These are phyloP conservation scores for Botrytis elliptica DNA, from an alignment of 2,329 filamentous ascomycete species.

Conservation along the genomic window DNA sequence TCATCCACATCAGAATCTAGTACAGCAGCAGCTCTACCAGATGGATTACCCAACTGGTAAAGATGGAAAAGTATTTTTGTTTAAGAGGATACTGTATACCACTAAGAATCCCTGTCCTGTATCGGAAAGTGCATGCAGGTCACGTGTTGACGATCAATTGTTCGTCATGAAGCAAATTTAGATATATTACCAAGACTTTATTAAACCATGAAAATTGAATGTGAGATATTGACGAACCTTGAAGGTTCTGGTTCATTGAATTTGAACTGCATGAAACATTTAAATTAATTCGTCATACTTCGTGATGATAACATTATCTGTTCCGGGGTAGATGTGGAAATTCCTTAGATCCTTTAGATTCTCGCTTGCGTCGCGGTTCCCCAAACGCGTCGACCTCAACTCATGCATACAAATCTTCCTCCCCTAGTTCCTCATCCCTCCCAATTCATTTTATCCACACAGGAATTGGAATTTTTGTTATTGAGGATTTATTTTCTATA, in stretches of 20 bases:
- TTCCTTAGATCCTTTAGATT: background rate
- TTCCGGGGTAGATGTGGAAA: conserved; percentile 17
- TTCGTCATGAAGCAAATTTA: background rate
- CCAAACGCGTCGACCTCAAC: conserved; percentile 20
- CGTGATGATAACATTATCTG: conserved; percentile 1
- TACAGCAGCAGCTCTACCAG: conserved; percentile 13
- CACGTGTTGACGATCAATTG: conserved; percentile 16
- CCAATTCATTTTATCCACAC: background rate
- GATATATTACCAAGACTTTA: background rate
- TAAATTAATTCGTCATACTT: background rate
- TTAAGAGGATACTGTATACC: too few species aligned
- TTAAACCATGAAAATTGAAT: background rate
- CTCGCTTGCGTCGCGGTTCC: conserved; percentile 24
- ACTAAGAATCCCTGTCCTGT: conserved; percentile 11
- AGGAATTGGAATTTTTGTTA: background rate
- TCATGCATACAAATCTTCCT: conserved; percentile 14
- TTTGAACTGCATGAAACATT: background rate
- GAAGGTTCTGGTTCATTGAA: background rate
- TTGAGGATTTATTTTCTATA: background rate
- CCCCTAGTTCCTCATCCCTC: background rate
- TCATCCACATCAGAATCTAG: conserved; percentile 21
- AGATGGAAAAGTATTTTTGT: background rate
- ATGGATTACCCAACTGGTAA: conserved; percentile 5
- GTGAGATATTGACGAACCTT: background rate
- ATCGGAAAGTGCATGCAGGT: conserved; percentile 18